Evolutionary conservation across 306 rosid species (phyloP), one percentile per base, ranked within the genome.

Genomic region (Begonia fuchsioides): DNA sequence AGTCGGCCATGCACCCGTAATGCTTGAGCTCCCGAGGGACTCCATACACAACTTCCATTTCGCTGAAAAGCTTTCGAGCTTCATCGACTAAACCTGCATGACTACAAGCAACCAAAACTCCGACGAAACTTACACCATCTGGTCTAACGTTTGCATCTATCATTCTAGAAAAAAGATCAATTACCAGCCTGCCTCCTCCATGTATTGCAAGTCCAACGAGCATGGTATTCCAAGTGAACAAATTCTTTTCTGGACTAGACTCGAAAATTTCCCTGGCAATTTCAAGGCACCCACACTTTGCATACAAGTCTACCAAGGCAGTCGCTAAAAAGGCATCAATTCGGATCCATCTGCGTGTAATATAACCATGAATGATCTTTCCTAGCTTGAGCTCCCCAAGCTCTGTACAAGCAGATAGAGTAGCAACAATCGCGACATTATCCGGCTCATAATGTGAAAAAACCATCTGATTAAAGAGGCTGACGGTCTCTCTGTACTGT

Each of bases 1-100:
- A 65, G 70, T 86, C 93, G 43, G 78, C 88, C 93, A 86, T 78
- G 62, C 86, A 81, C 20, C 95, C 93, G 52, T 81, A 78, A 61
- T 86, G 86, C 68, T 78, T 86, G 9, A 39, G 56, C 69, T 78
- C 95, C 38, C 77, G 60, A 38, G 54, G 52, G 40, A 86, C 80
- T 40, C 75, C 64, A 39, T 78, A 72, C 0, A 69, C 32, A 50
- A 40, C 39, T 60, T 72, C 93, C 88, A 86, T 86, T 17, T 81
- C 73, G 3, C 69, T 32, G 39, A 81, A 85, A 60, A 85, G 45
- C 67, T 58, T 73, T 41, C 41, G 51, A 5, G 95, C 95, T 65
- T 78, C 73, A 15, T 48, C 10, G 12, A 78, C 86, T 9, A 71
- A 15, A 54, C 93, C 95, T 5, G 72, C 80, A 38, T 85, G 95